A percentile compares a stretch with the other conserved stretches of the same genome.
These are phyloP conservation scores for Beauveria sp. DNA, from an alignment of 2,329 filamentous ascomycete species.

Conservation along the genomic window DNA sequence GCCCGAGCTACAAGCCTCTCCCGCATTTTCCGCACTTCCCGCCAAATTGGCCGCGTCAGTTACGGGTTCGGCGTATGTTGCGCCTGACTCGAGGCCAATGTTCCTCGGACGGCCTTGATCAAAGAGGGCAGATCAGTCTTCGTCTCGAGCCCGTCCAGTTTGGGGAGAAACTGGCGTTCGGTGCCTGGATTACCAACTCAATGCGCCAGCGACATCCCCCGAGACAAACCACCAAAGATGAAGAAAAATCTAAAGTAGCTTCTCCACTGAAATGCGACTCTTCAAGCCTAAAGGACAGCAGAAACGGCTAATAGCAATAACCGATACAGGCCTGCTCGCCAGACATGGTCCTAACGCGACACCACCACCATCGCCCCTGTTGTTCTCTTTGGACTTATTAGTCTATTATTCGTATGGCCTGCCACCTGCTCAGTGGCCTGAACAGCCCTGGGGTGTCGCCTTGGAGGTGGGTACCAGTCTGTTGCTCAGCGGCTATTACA, in stretches of 20 bases:
- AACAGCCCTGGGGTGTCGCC: background rate
- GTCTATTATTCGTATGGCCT: background rate
- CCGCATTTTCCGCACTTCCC: background rate
- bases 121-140: background rate
- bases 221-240: background rate
- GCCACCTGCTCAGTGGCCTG: background rate
- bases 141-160: background rate
- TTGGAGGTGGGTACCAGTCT: background rate
- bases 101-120: background rate
- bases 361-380: background rate
- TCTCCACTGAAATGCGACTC: background rate
- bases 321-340: background rate
- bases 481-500: slow-evolving; percentile 7
- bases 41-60: background rate
- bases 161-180: background rate
- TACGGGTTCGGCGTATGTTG: background rate
- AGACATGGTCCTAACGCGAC: background rate
- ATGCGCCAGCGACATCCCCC: background rate
- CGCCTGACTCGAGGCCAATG: background rate
- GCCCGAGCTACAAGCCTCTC: too few relatives aligned
- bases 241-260: background rate
- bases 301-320: background rate
- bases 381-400: background rate
- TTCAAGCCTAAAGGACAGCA: background rate
- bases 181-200: background rate